Percentiles rank a stretch among this genome's conserved stretches.
Conservation (phyloP, 139 green algal species). For the Yamagishiella unicocca region DNA sequence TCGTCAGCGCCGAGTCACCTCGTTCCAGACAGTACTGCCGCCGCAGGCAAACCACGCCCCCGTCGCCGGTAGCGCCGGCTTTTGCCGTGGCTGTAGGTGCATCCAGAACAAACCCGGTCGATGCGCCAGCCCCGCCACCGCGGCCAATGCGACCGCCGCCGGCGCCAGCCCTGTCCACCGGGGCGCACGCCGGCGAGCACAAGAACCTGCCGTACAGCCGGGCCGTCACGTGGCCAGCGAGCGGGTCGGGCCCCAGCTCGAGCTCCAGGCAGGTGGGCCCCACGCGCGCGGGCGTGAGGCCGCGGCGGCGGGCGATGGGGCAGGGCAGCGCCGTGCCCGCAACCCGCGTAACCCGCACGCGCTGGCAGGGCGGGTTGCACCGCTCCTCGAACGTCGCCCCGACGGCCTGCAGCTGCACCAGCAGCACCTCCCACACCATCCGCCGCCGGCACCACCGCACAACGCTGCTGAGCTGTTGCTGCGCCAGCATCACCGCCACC, state of each 20-base stretch:
- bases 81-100: not conserved
- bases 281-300: slow-evolving; percentile 4
- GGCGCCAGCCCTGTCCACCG: not conserved
- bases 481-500: slow-evolving; percentile 36
- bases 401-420: slow-evolving; percentile 39
- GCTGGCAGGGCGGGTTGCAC: slow-evolving; percentile 7
- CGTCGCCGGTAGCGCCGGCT: not conserved
- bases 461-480: slow-evolving; percentile 41
- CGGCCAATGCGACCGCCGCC: not conserved
- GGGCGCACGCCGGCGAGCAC: slow-evolving; percentile 9
- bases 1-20: slow-evolving; percentile 33
- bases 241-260: slow-evolving; percentile 21
- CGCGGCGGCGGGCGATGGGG: not conserved
- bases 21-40: slow-evolving; percentile 44
- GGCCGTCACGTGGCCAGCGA: slow-evolving; percentile 27
- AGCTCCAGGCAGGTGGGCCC: slow-evolving; percentile 27
- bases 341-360: slow-evolving; percentile 2
- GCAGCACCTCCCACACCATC: slow-evolving; percentile 53
- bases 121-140: not conserved
- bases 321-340: slow-evolving; percentile 28
- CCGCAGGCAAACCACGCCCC: slow-evolving; percentile 8
- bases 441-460: slow-evolving; percentile 45
- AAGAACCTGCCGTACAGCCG: slow-evolving; percentile 34
- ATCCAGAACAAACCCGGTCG: slow-evolving; percentile 16
- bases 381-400: slow-evolving; percentile 10